Conservation (phyloP, 805 yeast species). For the Starmerella powellii region DNA sequence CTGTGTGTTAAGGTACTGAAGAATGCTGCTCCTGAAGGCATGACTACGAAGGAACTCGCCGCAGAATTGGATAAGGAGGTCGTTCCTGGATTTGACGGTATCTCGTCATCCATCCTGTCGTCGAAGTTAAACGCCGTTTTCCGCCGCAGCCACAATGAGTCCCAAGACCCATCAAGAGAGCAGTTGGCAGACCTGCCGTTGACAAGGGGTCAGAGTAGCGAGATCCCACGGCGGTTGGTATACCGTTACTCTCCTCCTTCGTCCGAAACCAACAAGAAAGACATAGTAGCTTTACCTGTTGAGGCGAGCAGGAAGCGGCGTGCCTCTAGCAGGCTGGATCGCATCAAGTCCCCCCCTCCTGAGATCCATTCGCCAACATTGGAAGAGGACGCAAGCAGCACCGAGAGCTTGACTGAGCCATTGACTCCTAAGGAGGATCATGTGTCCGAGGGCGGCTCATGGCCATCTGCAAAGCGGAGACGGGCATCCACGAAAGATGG, state of each 20-base stretch:
- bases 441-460: not conserved
- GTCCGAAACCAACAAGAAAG: not conserved
- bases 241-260: slow-evolving; percentile 22
- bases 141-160: slow-evolving; percentile 25
- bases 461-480: slow-evolving; percentile 2
- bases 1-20: slow-evolving; percentile 23
- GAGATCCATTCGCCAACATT: not conserved
- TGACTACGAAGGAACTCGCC: slow-evolving; percentile 27
- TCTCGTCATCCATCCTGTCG: slow-evolving; percentile 27
- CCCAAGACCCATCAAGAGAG: slow-evolving; percentile 13
- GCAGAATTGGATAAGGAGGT: slow-evolving; percentile 18
- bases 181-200: slow-evolving; percentile 24
- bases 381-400: not conserved
- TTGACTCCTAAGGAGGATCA: slow-evolving; percentile 11
- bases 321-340: slow-evolving; percentile 1
- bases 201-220: slow-evolving; percentile 23
- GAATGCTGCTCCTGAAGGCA: slow-evolving; percentile 21
- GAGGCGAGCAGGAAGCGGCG: not conserved
- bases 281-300: not conserved
- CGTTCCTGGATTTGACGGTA: slow-evolving; percentile 18
- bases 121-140: slow-evolving; percentile 28
- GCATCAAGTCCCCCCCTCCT: too few relatives aligned
- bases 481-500: too few relatives aligned
- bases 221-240: slow-evolving; percentile 25
- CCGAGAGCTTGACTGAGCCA: slow-evolving; percentile 6